Conservation (phyloP, 164 flowering plant genomes). For the Macadamia tetraphylla region DNA sequence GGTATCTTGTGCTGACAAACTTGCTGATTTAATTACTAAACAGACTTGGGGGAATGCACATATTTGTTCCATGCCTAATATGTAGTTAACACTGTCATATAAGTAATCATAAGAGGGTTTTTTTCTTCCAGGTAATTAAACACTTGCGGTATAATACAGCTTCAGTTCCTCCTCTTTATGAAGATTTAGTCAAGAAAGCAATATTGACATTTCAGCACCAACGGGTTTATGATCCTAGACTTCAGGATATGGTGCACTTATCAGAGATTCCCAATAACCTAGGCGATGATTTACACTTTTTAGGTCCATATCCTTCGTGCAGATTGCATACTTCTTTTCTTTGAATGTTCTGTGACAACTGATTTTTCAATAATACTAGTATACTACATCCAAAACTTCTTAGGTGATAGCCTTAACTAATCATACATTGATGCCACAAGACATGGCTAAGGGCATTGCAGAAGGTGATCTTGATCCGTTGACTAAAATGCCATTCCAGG, state of each 20-base stretch:
- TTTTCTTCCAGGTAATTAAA: slow-evolving; percentile 66
- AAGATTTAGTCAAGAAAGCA: slow-evolving; percentile 88
- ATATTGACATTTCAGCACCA: slow-evolving; percentile 84
- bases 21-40: background rate
- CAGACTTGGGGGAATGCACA: background rate
- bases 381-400: slow-evolving; percentile 3
- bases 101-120: slow-evolving; percentile 2
- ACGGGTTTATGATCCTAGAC: slow-evolving; percentile 74
- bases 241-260: slow-evolving; percentile 72
- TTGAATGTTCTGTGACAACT: background rate
- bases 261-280: slow-evolving; percentile 31
- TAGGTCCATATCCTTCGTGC: slow-evolving; percentile 95
- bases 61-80: background rate
- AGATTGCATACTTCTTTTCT: slow-evolving; percentile 1
- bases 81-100: background rate
- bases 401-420: slow-evolving; percentile 38
- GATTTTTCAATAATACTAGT: background rate
- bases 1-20: background rate
- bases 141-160: slow-evolving; percentile 66
- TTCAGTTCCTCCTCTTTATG: slow-evolving; percentile 73
- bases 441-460: slow-evolving; percentile 80
- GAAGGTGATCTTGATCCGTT: slow-evolving; percentile 83
- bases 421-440: slow-evolving; percentile 51
- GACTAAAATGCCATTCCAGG: slow-evolving; percentile 76
- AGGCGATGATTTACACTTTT: slow-evolving; percentile 65